phyloP scores from a whole-genome alignment of 257 asterid genomes.

The Solanum piurae region DNA sequence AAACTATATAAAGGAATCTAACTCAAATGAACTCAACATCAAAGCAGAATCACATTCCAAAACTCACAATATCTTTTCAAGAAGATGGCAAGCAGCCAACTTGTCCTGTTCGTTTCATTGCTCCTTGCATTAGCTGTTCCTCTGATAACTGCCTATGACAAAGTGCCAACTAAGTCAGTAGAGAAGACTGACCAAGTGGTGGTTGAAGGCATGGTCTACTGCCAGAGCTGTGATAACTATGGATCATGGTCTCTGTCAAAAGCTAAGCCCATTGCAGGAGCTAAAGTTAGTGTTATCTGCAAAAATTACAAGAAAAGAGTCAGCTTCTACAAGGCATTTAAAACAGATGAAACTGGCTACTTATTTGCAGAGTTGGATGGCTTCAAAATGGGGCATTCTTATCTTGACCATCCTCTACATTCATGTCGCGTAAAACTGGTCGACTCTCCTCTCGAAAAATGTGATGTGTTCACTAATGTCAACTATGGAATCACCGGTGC shows the following conservation, averaged over 20 bases:
- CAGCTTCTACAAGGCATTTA: conserved; percentile 63
- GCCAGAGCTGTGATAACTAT: conserved; percentile 51
- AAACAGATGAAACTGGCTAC: conserved; percentile 53
- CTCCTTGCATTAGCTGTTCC: conserved; percentile 31
- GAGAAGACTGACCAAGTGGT: conserved; percentile 40
- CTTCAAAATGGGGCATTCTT: conserved; percentile 50
- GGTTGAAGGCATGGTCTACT: conserved; percentile 71
- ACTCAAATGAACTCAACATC: not conserved
- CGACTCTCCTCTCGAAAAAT: conserved; percentile 46
- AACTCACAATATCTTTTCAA: not conserved
- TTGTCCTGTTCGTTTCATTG: conserved; percentile 19
- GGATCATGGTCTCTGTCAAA: conserved; percentile 56
- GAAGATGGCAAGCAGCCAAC: conserved; percentile 51
- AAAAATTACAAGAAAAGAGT: conserved; percentile 52
- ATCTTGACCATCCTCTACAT: conserved; percentile 86
- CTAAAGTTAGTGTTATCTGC: conserved; percentile 72
- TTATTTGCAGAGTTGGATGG: conserved; percentile 70
- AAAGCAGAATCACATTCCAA: not conserved
- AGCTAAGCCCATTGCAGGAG: conserved; percentile 45
- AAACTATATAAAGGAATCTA: conserved; percentile 20
- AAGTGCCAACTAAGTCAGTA: conserved; percentile 12
- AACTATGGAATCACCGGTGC: conserved; percentile 76
- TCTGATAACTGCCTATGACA: conserved; percentile 10
- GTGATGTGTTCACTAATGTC: conserved; percentile 54
- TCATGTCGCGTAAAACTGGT: conserved; percentile 68